Percentiles rank a stretch among this genome's conserved stretches.
Conservation (phyloP, 163 green algal genomes). For the Scenedesmus sp. region DNA sequence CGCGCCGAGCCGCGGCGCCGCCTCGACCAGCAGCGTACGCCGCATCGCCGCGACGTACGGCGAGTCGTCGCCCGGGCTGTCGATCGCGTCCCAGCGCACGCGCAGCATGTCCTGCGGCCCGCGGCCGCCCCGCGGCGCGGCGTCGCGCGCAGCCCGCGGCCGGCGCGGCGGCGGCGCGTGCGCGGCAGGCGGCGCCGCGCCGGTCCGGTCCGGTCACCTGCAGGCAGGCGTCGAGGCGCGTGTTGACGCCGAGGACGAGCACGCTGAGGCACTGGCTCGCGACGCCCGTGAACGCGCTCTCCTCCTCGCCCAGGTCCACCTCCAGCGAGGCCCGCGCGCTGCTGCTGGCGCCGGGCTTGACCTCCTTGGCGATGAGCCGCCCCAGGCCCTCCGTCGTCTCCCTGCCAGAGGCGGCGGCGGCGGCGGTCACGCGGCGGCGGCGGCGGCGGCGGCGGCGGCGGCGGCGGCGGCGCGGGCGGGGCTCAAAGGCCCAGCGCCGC, state of each 20-base stretch:
- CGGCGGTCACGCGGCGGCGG: no score
- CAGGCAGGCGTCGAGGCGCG: slow-evolving; percentile 83
- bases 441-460: no score
- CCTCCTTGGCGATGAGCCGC: slow-evolving; percentile 52
- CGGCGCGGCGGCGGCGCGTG: no score
- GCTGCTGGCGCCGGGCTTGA: slow-evolving; percentile 41
- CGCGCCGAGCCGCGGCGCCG: slow-evolving; percentile 65
- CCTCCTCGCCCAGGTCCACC: slow-evolving; percentile 60
- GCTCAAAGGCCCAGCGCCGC: no score
- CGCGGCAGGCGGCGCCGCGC: no score
- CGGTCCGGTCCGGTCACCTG: slow-evolving; percentile 21
- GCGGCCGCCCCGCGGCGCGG: not conserved
- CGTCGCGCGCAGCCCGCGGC: not conserved
- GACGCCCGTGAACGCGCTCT: slow-evolving; percentile 75
- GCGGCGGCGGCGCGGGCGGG: no score
- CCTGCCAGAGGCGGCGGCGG: no score
- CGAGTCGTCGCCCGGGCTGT: slow-evolving; percentile 81
- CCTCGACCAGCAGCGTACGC: slow-evolving; percentile 47
- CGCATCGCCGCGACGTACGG: slow-evolving; percentile 66
- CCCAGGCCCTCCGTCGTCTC: slow-evolving; percentile 58
- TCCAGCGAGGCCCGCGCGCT: no score
- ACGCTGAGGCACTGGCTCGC: slow-evolving; percentile 79
- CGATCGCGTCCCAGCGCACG: slow-evolving; percentile 75
- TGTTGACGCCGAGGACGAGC: slow-evolving; percentile 91
- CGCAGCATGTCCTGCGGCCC: slow-evolving; percentile 60